These are phyloP conservation scores for Albugo candida DNA, from an alignment of 352 stramenopile genomes.

Conservation along the genomic window DNA sequence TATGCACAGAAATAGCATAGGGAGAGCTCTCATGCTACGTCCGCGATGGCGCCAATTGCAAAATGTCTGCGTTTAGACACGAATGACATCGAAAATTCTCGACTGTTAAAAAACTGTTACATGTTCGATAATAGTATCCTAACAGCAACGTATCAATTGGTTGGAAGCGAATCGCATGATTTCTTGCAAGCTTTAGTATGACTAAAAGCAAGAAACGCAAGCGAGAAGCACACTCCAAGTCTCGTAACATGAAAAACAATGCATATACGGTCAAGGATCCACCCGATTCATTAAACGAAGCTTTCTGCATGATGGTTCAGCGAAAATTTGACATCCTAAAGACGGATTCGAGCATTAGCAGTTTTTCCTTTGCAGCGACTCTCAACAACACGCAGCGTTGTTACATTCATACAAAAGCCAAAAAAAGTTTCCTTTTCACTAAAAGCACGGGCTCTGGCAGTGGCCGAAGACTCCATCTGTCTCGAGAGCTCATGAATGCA, in stretches of 20 bases:
- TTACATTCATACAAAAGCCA: conserved; percentile 63
- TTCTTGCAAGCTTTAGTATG: no score
- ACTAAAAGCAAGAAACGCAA: no score
- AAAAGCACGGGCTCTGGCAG: conserved; percentile 59
- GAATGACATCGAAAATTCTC: no score
- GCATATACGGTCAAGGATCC: neutral
- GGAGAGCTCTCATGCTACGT: no score
- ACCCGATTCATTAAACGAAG: conserved; percentile 21
- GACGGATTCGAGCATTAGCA: conserved; percentile 26
- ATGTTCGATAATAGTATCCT: no score
- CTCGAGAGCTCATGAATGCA: conserved; percentile 67
- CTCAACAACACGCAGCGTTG: conserved; percentile 58
- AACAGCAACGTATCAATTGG: no score
- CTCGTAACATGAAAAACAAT: neutral
- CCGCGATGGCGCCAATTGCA: no score
- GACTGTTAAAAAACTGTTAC: no score
- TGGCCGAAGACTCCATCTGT: conserved; percentile 51
- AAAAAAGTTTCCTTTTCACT: conserved; percentile 65
- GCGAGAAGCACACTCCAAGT: no score
- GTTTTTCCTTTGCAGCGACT: conserved; percentile 44
- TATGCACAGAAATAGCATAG: no score
- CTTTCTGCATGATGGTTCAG: conserved; percentile 50
- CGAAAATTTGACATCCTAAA: conserved; percentile 35
- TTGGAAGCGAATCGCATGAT: no score
- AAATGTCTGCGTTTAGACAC: no score